Evolutionary conservation across 305 asterid species (phyloP).

Genomic region (Ruellia speciosa): DNA sequence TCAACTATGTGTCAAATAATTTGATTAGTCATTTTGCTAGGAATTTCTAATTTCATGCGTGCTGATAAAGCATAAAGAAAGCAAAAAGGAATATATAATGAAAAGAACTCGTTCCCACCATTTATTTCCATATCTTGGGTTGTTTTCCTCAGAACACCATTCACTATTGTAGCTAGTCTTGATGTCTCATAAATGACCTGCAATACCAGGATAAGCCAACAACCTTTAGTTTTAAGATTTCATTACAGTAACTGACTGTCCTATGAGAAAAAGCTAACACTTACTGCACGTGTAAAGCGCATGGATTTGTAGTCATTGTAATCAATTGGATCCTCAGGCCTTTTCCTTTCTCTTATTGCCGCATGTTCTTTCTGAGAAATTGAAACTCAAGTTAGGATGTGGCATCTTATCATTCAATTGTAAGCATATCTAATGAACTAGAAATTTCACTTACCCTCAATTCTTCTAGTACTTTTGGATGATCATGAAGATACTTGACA

Average conservation of each 20-base stretch:
- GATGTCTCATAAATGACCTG: conserved; percentile 25
- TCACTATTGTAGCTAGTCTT: conserved; percentile 17
- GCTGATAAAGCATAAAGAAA: conserved; percentile 21
- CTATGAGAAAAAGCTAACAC: conserved; percentile 16
- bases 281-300: conserved; percentile 89
- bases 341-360: conserved; percentile 69
- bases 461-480: conserved; percentile 85
- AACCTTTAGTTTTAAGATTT: conserved; percentile 21
- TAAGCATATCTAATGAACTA: conserved; percentile 8
- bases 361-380: conserved; percentile 73
- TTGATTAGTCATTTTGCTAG: conserved; percentile 15
- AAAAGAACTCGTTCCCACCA: conserved; percentile 8
- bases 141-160: conserved; percentile 19
- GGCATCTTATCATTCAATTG: conserved; percentile 13
- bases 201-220: conserved; percentile 20
- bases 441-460: conserved; percentile 48
- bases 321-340: conserved; percentile 68
- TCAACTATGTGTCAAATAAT: conserved; percentile 14
- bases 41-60: conserved; percentile 14
- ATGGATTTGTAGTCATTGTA: conserved; percentile 80
- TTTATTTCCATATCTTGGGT: conserved; percentile 17
- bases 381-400: conserved; percentile 17
- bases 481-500: conserved; percentile 90
- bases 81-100: conserved; percentile 16
- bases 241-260: conserved; percentile 17